Percentiles rank a stretch among this genome's conserved stretches.
Conservation (phyloP, 75 land plant species). For the Selaginella tamariscina region DNA sequence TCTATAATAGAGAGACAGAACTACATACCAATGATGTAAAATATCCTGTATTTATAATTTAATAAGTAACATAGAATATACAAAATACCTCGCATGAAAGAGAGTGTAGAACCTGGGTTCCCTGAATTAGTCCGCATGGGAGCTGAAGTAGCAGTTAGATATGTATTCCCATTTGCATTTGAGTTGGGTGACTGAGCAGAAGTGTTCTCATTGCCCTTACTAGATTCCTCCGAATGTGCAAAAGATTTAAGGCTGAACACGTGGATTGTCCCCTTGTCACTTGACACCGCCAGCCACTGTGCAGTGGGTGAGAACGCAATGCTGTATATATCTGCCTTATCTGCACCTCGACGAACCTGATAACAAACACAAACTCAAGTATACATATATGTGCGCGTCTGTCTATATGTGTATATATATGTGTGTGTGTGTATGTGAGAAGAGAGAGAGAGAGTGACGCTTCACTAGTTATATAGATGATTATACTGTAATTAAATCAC, state of each 20-base stretch:
- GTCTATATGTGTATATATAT: no score
- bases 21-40: not conserved
- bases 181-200: no score
- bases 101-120: slow-evolving; percentile 64
- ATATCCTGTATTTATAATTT: not conserved
- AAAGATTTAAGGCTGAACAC: slow-evolving; percentile 61
- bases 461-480: not conserved
- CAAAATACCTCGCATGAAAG: slow-evolving; percentile 79
- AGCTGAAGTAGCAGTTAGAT: slow-evolving; percentile 9
- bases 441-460: not conserved
- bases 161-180: no score
- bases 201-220: slow-evolving; percentile 9
- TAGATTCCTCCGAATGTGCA: slow-evolving; percentile 35
- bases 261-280: slow-evolving; percentile 94
- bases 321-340: slow-evolving; percentile 73
- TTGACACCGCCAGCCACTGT: slow-evolving; percentile 84
- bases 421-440: no score
- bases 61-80: not conserved
- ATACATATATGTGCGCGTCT: no score
- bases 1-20: not conserved
- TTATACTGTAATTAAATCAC: not conserved
- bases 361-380: no score
- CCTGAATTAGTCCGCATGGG: slow-evolving; percentile 20
- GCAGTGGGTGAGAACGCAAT: slow-evolving; percentile 69
- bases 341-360: slow-evolving; percentile 80